Evolutionary conservation across 2,329 filamentous ascomycete genomes (phyloP), one percentile per base, ranked within the genome.

Genomic region (Fusarium sp.): DNA sequence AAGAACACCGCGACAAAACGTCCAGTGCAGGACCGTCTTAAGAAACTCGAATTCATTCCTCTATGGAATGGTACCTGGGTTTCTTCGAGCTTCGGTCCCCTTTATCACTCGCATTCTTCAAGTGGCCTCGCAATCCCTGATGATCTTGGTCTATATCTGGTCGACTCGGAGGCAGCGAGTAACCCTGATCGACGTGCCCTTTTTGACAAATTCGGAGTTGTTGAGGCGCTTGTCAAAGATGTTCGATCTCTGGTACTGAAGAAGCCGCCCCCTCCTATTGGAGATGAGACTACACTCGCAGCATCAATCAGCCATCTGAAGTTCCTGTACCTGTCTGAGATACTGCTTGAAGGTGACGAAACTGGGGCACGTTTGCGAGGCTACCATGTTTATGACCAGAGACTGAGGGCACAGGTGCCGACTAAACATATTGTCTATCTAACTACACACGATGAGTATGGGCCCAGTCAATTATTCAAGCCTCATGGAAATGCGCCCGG

Each of bases 311-410:
- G 27, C 6, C 63, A 67, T 6, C 40, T 75, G 3, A 62, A 61
- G 12, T 76, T 75, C 7, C 13, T 76, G 8, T 76, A 76, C 23
- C 54, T 66, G 2, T 71, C 73, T 1, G 70, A 75, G 7, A 42
- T 38, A 3, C 37, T 69, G 2, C 20, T 71, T 0, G 56, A 61
- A 4, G 38, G 42, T 0, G 30, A 33, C 0, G 60, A 73, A 11
- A 10, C 14, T 26, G 49, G 15, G 2, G 26, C n/a, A 7, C 33
- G 26, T 7, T 41, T 72, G 0, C 27, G 55, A 6, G 38, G 17
- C 10, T 62, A 57, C 9, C 27, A 18, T 2, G 35, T 74, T 3
- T 74, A 69, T 32, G 37, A 66, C 27, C 64, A 69, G 9, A 32
- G 41, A 0, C 48, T 57, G 52, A 40, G 30, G 18, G 20, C 38